phyloP scores from a whole-genome alignment of 2,329 filamentous ascomycete species.

The Aspergillus quadricinctus region DNA sequence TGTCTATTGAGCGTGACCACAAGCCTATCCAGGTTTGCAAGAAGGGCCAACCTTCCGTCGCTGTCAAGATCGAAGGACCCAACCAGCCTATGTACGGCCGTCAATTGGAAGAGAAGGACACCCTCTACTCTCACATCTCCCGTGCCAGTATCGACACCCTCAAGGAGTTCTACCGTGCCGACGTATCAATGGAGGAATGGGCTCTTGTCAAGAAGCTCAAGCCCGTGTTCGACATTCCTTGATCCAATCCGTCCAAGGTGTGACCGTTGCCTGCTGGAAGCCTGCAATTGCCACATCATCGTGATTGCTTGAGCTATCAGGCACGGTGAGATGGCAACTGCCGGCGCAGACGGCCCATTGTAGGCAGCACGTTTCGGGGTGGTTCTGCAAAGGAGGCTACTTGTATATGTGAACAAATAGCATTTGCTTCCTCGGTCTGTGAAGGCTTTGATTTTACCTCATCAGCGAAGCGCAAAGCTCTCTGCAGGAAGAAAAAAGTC shows the following conservation, averaged over 20 bases:
- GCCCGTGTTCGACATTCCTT: slow-evolving; percentile 83
- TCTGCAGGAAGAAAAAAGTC: slow-evolving; percentile 1
- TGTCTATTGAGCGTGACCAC: slow-evolving; percentile 94
- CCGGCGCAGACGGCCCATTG: background rate
- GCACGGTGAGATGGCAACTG: background rate
- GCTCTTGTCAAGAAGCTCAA: slow-evolving; percentile 91
- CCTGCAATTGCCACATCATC: background rate
- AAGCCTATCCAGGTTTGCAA: slow-evolving; percentile 91
- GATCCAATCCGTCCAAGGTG: slow-evolving; percentile 23
- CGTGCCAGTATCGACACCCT: slow-evolving; percentile 86
- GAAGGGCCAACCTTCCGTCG: slow-evolving; percentile 93
- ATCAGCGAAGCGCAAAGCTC: background rate
- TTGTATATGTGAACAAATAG: background rate
- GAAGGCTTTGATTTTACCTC: background rate
- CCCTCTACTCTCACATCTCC: slow-evolving; percentile 81
- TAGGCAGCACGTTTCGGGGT: background rate
- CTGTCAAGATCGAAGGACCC: slow-evolving; percentile 91
- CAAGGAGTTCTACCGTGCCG: slow-evolving; percentile 89
- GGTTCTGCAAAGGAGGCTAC: background rate
- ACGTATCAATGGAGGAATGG: slow-evolving; percentile 93
- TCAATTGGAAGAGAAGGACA: slow-evolving; percentile 88
- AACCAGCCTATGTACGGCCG: slow-evolving; percentile 93
- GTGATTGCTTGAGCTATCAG: background rate
- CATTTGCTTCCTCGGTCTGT: background rate
- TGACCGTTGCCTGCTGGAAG: background rate